Percentiles rank a stretch among this genome's conserved stretches.
These are phyloP conservation scores for Rhodotorula sp. DNA, from an alignment of 1,284 basidiomycete species.

Conservation along the genomic window DNA sequence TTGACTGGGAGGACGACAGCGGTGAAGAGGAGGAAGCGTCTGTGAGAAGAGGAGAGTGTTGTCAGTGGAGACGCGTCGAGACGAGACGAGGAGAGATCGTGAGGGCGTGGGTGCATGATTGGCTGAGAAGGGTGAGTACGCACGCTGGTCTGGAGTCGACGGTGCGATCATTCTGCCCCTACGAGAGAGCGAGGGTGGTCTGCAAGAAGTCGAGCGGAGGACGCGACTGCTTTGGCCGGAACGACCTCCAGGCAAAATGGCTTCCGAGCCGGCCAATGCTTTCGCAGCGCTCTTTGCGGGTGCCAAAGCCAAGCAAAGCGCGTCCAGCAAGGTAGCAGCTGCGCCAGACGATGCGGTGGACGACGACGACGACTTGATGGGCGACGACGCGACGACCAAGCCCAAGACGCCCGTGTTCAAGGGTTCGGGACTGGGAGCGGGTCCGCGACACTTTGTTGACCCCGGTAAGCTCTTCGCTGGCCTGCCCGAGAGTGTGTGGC, in stretches of 20 bases:
- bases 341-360: too few relatives aligned
- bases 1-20: neutral
- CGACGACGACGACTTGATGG: conserved; percentile 37
- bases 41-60: neutral
- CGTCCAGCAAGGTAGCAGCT: too few relatives aligned
- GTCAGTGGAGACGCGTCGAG: neutral
- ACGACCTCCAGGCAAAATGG: neutral
- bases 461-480: conserved; percentile 50
- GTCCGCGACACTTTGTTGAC: conserved; percentile 55
- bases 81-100: neutral
- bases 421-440: conserved; percentile 38
- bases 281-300: too few relatives aligned
- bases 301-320: too few relatives aligned
- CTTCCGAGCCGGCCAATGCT: too few relatives aligned
- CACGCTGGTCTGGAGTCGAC: too few relatives aligned
- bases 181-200: neutral
- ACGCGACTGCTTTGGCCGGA: neutral
- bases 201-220: neutral
- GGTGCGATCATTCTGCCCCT: neutral
- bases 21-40: neutral
- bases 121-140: neutral
- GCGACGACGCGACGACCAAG: neutral
- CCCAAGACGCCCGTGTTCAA: conserved; percentile 20
- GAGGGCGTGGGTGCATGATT: neutral
- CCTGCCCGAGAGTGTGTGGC: too few relatives aligned